A percentile compares a stretch with the other conserved stretches of the same genome.
phyloP scores from a whole-genome alignment of 371 early-diverging fungal genomes.

The Apophysomyces trapeziformis region DNA sequence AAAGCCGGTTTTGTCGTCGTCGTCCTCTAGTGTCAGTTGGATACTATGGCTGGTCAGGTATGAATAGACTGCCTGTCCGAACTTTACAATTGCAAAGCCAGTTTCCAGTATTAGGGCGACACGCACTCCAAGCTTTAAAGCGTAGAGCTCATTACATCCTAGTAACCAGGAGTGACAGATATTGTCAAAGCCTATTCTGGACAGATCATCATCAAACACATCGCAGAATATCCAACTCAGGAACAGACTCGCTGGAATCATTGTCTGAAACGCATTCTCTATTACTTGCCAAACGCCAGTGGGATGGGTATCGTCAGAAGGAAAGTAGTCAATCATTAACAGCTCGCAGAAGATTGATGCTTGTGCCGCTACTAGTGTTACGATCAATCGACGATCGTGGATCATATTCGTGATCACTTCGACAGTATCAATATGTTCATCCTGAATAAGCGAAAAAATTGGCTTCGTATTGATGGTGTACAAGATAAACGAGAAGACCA shows the following conservation, averaged over 20 bases:
- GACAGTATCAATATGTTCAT: not conserved
- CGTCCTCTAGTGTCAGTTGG: too few relatives aligned
- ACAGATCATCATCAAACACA: conserved; percentile 29
- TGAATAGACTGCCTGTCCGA: too few relatives aligned
- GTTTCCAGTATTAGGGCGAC: too few relatives aligned
- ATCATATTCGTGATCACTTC: conserved; percentile 21
- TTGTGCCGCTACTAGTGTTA: conserved; percentile 37
- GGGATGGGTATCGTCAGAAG: not conserved
- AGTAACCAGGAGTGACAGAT: too few relatives aligned
- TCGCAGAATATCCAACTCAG: conserved; percentile 50
- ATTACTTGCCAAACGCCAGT: not conserved
- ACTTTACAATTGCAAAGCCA: too few relatives aligned
- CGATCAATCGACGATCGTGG: conserved; percentile 28
- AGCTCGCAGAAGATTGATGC: conserved; percentile 34
- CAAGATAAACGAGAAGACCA: conserved; percentile 29
- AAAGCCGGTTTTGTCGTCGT: too few relatives aligned
- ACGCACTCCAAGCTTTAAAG: too few relatives aligned
- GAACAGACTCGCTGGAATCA: conserved; percentile 46
- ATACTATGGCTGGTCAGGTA: too few relatives aligned
- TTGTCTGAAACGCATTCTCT: conserved; percentile 33
- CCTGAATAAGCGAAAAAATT: conserved; percentile 16
- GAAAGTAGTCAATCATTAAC: not conserved
- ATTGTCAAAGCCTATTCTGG: too few relatives aligned
- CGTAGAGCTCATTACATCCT: too few relatives aligned
- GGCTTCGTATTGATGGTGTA: conserved; percentile 32